Evolutionary conservation across 2,329 filamentous ascomycete genomes (phyloP).

Genomic region (Sphaerulina musiva): DNA sequence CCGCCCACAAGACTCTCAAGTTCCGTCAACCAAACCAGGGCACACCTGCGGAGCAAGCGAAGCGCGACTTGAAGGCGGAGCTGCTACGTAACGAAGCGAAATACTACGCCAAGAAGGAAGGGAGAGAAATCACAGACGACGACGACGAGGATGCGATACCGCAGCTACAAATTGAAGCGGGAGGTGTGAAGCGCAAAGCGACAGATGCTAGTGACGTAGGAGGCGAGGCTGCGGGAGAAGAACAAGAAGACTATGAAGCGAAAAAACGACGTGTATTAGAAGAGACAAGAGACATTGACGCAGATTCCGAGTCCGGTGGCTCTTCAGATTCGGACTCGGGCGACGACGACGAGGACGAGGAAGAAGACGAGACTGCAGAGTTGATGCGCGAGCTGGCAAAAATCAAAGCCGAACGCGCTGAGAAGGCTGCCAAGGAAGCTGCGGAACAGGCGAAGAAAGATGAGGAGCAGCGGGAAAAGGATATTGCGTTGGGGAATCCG

Average conservation of each 20-base stretch:
- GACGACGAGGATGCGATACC: slow-evolving; percentile 23
- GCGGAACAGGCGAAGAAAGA: slow-evolving; percentile 73
- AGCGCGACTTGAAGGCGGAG: slow-evolving; percentile 80
- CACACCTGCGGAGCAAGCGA: slow-evolving; percentile 62
- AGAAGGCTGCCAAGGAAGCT: slow-evolving; percentile 75
- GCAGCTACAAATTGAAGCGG: slow-evolving; percentile 43
- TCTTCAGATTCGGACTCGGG: slow-evolving; percentile 19
- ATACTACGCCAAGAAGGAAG: slow-evolving; percentile 79
- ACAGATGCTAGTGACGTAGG: neutral
- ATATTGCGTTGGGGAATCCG: slow-evolving; percentile 89
- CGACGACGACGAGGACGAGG: slow-evolving; percentile 69
- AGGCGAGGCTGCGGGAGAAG: slow-evolving; percentile 38
- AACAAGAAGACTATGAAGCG: slow-evolving; percentile 62
- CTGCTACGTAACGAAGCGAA: slow-evolving; percentile 81
- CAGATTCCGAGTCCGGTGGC: slow-evolving; percentile 55
- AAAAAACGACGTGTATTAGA: slow-evolving; percentile 83
- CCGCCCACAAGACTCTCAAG: slow-evolving; percentile 90
- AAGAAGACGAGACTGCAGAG: slow-evolving; percentile 76
- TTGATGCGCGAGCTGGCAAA: slow-evolving; percentile 89
- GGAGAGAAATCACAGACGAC: slow-evolving; percentile 44
- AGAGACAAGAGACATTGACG: slow-evolving; percentile 81
- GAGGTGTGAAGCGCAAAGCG: slow-evolving; percentile 56
- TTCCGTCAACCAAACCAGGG: slow-evolving; percentile 85
- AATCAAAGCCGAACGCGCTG: slow-evolving; percentile 79
- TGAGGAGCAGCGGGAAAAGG: slow-evolving; percentile 73